Evolutionary conservation across 192 early-diverging fungal genomes (phyloP).

Genomic region (Paraglomus brasilianum): DNA sequence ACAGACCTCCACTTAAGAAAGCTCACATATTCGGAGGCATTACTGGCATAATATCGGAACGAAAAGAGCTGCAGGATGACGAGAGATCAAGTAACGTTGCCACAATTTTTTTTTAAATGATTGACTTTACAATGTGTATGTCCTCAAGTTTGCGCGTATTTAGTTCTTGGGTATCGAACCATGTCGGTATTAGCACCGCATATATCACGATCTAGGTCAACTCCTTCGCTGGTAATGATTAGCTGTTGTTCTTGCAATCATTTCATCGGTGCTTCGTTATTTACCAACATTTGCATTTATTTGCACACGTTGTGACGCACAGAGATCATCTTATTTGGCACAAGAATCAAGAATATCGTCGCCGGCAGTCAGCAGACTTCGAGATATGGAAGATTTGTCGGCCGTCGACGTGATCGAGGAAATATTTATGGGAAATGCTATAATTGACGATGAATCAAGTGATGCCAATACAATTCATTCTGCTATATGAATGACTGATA

Average conservation of each 20-base stretch:
- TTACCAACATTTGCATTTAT: background rate
- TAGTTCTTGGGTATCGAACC: constrained; percentile 7
- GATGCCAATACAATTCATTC: too few relatives aligned
- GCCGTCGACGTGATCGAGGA: constrained; percentile 19
- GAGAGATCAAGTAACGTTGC: constrained; percentile 21
- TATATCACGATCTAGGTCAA: constrained; percentile 5
- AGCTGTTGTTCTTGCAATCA: background rate
- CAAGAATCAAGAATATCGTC: background rate
- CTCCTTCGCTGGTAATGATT: constrained; percentile 12
- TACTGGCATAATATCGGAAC: constrained; percentile 29
- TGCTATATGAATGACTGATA: too few relatives aligned
- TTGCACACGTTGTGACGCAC: background rate
- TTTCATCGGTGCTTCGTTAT: background rate
- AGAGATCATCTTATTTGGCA: constrained; percentile 20
- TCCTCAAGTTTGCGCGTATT: background rate
- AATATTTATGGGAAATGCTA: constrained; percentile 15
- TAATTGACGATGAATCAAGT: background rate
- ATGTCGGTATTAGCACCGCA: constrained; percentile 7
- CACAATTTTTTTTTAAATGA: background rate
- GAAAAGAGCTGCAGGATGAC: constrained; percentile 21
- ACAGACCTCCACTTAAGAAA: constrained; percentile 40
- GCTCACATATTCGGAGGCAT: constrained; percentile 37
- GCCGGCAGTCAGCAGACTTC: background rate
- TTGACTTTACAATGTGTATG: background rate
- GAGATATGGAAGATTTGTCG: constrained; percentile 1